phyloP scores from a whole-genome alignment of 768 basidiomycete genomes.

The Auricularia cornea region DNA sequence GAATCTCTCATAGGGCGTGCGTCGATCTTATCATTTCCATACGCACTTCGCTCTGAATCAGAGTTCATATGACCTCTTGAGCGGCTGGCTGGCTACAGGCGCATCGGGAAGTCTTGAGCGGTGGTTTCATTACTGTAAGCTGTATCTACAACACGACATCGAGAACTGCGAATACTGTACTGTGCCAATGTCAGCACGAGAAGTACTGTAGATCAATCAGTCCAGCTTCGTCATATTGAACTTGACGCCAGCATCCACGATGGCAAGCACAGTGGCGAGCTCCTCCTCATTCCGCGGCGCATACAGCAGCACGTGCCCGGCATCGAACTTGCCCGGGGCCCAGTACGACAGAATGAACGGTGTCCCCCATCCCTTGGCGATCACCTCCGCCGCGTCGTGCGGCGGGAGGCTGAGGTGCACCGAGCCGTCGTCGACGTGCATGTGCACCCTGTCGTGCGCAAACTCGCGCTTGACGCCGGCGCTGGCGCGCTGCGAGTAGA shows the following conservation, averaged over 20 bases:
- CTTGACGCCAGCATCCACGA: constrained; percentile 5
- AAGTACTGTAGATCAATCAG: neutral
- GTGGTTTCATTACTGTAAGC: too few species aligned
- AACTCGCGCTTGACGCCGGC: neutral
- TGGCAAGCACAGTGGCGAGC: neutral
- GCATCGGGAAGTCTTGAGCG: too few species aligned
- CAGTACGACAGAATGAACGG: neutral
- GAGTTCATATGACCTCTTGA: too few species aligned
- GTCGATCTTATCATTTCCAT: too few species aligned
- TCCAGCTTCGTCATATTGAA: neutral
- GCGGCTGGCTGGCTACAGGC: too few species aligned
- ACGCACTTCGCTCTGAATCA: too few species aligned
- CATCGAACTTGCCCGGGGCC: neutral
- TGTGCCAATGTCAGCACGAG: too few species aligned
- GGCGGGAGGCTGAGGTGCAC: constrained; percentile 3
- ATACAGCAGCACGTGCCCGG: constrained; percentile 4
- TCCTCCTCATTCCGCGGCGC: constrained; percentile 5
- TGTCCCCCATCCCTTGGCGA: constrained; percentile 4
- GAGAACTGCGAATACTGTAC: too few species aligned
- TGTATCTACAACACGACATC: too few species aligned
- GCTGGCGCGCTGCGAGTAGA: neutral
- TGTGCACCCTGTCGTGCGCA: constrained; percentile 2
- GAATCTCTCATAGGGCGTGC: too few species aligned
- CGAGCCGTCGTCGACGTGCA: constrained; percentile 2
- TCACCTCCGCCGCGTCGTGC: constrained; percentile 2